Evolutionary conservation across 164 flowering plant species (phyloP).

Genomic region (Umbilicus rupestris): DNA sequence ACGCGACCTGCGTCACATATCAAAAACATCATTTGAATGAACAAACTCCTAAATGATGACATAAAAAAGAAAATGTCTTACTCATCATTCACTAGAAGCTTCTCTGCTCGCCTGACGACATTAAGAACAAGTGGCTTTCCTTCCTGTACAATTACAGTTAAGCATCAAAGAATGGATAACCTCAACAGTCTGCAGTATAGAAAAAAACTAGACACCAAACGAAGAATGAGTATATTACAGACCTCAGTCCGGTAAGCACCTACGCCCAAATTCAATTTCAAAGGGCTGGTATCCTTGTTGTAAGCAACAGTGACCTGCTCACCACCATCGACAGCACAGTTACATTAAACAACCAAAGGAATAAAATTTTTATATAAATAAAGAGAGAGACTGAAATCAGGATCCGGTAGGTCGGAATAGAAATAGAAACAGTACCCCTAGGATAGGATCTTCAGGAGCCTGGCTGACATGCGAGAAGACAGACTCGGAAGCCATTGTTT

Average conservation of each 20-base stretch:
- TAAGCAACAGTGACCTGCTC: constrained; percentile 90
- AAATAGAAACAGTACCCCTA: constrained; percentile 45
- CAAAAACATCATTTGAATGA: neutral
- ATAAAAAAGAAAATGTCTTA: constrained; percentile 13
- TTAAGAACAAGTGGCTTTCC: constrained; percentile 94
- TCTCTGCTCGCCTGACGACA: constrained; percentile 84
- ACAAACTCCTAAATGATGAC: neutral
- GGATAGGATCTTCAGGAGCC: constrained; percentile 95
- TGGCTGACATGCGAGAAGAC: constrained; percentile 61
- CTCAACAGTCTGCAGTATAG: no score
- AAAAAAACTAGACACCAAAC: no score
- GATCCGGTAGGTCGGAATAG: constrained; percentile 2
- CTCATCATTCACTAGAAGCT: constrained; percentile 56
- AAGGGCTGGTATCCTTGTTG: constrained; percentile 84
- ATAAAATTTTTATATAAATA: neutral
- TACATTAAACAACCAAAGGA: neutral
- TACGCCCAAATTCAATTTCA: constrained; percentile 88
- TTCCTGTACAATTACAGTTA: constrained; percentile 38
- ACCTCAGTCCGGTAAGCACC: constrained; percentile 99
- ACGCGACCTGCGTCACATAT: constrained; percentile 39
- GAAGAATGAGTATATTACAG: no score
- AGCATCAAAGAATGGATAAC: no score
- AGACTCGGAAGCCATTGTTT: constrained; percentile 23
- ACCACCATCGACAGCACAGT: neutral
- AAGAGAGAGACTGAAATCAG: neutral